Conservation (phyloP, 1,284 basidiomycete genomes). For the Inonotus hispidus region DNA sequence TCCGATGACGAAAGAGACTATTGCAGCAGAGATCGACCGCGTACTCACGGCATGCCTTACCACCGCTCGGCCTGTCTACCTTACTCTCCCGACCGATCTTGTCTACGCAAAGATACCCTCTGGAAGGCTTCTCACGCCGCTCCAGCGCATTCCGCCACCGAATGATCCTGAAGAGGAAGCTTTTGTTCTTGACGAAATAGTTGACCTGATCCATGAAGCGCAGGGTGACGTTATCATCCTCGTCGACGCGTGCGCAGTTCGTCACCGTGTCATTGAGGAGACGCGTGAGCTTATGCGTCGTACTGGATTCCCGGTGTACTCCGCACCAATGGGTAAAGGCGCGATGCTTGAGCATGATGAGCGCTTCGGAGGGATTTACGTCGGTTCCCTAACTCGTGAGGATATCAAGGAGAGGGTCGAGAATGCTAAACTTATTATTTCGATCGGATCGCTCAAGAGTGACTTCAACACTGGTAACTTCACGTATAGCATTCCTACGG, state of each 20-base stretch:
- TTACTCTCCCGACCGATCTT: constrained; percentile 85
- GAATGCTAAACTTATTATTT: constrained; percentile 77
- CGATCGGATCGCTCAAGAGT: constrained; percentile 73
- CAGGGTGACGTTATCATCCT: constrained; percentile 64
- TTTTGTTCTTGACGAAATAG: constrained; percentile 73
- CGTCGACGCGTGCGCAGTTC: constrained; percentile 83
- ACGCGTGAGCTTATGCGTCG: constrained; percentile 63
- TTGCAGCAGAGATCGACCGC: constrained; percentile 74
- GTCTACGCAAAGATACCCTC: constrained; percentile 67
- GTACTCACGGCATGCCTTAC: constrained; percentile 72
- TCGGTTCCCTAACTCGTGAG: constrained; percentile 73
- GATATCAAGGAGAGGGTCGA: constrained; percentile 76
- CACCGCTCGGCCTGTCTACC: constrained; percentile 74
- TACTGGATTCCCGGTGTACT: constrained; percentile 74
- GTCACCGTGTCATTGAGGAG: constrained; percentile 71
- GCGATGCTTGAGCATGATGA: constrained; percentile 74
- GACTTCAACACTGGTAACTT: constrained; percentile 93
- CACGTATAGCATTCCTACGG: constrained; percentile 63
- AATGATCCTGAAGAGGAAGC: constrained; percentile 60
- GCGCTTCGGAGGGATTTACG: constrained; percentile 88
- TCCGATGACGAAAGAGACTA: constrained; percentile 45
- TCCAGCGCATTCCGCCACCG: constrained; percentile 44
- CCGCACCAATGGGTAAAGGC: constrained; percentile 88
- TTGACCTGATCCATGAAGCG: constrained; percentile 56
- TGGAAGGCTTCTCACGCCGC: constrained; percentile 53